Percentiles rank a stretch among this genome's conserved stretches.
Conservation (phyloP, 495 filamentous ascomycete genomes). For the Bombardia bombarda region DNA sequence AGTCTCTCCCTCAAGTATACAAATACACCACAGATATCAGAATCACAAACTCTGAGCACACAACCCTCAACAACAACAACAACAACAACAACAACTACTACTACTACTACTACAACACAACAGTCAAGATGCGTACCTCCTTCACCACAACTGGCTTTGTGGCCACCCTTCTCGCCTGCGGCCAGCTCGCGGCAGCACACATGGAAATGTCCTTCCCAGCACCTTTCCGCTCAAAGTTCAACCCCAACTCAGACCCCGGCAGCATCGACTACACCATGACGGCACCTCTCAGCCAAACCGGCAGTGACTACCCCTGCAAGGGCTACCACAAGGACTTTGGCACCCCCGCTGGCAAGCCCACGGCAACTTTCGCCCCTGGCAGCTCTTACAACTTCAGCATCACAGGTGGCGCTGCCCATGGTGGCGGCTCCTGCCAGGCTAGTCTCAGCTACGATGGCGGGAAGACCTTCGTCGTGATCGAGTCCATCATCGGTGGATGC, state of each 20-base stretch:
- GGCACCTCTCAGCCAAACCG: conserved; percentile 39
- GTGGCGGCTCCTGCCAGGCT: conserved; percentile 59
- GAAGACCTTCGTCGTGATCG: conserved; percentile 54
- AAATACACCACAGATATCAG: not conserved
- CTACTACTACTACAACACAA: not conserved
- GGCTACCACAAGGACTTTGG: conserved; percentile 51
- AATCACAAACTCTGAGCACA: too few species aligned
- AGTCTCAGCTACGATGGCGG: conserved; percentile 57
- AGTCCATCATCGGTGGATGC: conserved; percentile 57
- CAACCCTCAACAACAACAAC: too few species aligned
- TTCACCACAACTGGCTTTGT: conserved; percentile 17
- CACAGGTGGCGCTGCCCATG: conserved; percentile 49
- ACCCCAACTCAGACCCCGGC: conserved; percentile 33
- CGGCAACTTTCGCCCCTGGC: conserved; percentile 49
- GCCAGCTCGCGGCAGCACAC: conserved; percentile 43
- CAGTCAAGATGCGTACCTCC: conserved; percentile 28
- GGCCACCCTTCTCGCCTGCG: conserved; percentile 20
- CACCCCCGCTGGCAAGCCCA: conserved; percentile 34
- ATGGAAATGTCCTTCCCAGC: conserved; percentile 52
- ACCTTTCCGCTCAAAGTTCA: conserved; percentile 45
- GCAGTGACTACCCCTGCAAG: conserved; percentile 58
- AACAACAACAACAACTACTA: not conserved
- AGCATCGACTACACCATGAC: conserved; percentile 51
- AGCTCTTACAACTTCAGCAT: conserved; percentile 50
- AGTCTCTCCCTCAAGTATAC: not conserved